phyloP scores from a whole-genome alignment of 805 yeast species.

The Pichia insulana region DNA sequence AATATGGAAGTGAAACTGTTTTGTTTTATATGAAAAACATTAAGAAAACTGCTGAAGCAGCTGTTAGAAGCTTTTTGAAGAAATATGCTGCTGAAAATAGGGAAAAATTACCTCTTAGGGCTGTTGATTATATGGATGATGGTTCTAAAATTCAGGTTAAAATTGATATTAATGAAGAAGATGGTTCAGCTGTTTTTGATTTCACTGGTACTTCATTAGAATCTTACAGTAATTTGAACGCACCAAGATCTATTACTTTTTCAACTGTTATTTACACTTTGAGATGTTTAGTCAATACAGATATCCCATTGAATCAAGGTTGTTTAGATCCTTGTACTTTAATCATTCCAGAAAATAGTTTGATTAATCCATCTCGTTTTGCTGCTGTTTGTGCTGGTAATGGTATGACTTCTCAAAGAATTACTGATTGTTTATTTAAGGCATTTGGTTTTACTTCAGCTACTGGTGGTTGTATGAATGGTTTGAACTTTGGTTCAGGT shows the following conservation, averaged over 20 bases:
- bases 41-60: conserved; percentile 65
- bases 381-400: conserved; percentile 95
- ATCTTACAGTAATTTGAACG: conserved; percentile 82
- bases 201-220: conserved; percentile 84
- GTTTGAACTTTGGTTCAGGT: conserved; percentile 82
- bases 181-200: conserved; percentile 63
- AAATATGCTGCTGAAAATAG: conserved; percentile 35
- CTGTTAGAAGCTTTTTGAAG: conserved; percentile 52
- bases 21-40: conserved; percentile 73
- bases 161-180: conserved; percentile 37
- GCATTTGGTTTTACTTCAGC: conserved; percentile 90
- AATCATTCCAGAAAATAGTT: conserved; percentile 49
- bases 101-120: conserved; percentile 31
- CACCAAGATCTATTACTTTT: conserved; percentile 83
- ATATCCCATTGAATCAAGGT: conserved; percentile 91
- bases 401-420: conserved; percentile 89
- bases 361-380: conserved; percentile 70
- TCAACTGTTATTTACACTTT: conserved; percentile 85
- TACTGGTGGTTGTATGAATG: conserved; percentile 93
- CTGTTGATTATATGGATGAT: conserved; percentile 70
- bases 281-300: conserved; percentile 75
- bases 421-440: conserved; percentile 79
- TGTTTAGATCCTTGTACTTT: conserved; percentile 75
- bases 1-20: conserved; percentile 52
- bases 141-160: conserved; percentile 57